Evolutionary conservation across 768 basidiomycete species (phyloP), one percentile per base, ranked within the genome.

Genomic region (Fibroporia radiculosa): DNA sequence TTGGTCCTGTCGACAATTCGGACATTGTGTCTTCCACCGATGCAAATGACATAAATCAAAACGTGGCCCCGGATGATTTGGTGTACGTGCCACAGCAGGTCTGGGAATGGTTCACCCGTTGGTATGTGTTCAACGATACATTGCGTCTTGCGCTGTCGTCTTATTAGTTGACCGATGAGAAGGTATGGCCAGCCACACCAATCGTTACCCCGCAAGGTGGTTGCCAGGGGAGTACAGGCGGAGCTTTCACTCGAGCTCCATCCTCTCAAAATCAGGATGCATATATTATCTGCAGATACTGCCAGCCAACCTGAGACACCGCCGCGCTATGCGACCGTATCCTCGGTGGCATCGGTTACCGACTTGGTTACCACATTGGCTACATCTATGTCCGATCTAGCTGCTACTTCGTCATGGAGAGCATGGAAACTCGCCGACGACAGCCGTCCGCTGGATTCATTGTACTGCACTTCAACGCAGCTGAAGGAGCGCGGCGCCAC

Each of bases 1-100:
- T 90, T 48, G 82, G 82, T 20, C 77, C 87, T 24, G 78, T 93
- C 40, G 78, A 92, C 60, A 93, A 93, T 62, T 66, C 78, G 18
- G 57, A 65, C 13, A 69, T 95, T 35, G 61, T 86, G 43, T 78
- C 81, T 56, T 56, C 64, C 10, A 68, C 71, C 2, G 24, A 34
- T 14, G 68, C 71, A 2, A 19, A 24, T 20, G 14, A 27, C 26
- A 26, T 37, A 12, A 27, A 35, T 13, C 33, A 36, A 28, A 18
- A 19, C 12, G 14, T 38, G 28, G 47, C 40, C 20, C 44, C 36
- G 46, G 59, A 77, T 23, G 75, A 96, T 57, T 75, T 84, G 41
- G 84, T 88, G 59, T 84, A 78, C 52, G 71, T 96, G 3, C 87
- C 90, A 1, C 67, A 71, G 47, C 70, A 73, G 20, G 80, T 78